Base-by-base conservation (phyloP, 2,329 filamentous ascomycete species). In the Cladosporium halotolerans region DNA sequence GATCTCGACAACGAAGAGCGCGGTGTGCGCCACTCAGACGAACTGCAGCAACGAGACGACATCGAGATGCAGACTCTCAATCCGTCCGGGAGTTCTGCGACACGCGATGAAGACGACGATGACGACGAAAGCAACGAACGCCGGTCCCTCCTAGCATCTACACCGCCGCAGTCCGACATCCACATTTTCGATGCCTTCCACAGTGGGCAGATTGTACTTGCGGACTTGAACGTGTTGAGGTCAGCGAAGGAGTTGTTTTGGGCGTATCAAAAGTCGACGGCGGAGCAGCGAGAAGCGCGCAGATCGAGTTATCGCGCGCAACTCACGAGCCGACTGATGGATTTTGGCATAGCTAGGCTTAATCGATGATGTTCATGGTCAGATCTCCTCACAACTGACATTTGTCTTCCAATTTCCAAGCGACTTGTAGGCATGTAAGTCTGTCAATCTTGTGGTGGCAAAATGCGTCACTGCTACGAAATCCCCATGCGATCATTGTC, bases 1-100 rank as follows among this genome's bases (percentile, higher is more conserved):
- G 79, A 82, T 60, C 71, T 79, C 53, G 81, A 84, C 58, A 71
- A 76, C 5, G 82, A 84, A 68, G 82, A 84, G 65, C 73, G 79
- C 31, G 81, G 81, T 2, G 65, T 81, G 3, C 60, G 75, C 14
- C 72, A 73, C 52, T 62, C 61, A 11, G 58, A 52, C 55, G 70
- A 68, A 64, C 36, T 62, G 65, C 44, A 54, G 19, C 53, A 69
- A 60, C 56, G 56, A 9, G 62, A 72, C 8, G 73, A 71, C 45
- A 67, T 72, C 39, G 73, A 76, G 56, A 62, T 72, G 56, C 70
- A 74, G 44, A 61, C 66, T 50, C 40, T 71, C 48, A 62, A 63
- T 54, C 39, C 67, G 45, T 44, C 63, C 11, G 52, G 54, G 41
- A 18, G 13, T n/a, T 18, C n/a, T 4, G 11, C 13, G 9, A 9